These are phyloP conservation scores for Orbilia blumenaviensis DNA, from an alignment of 2,329 filamentous ascomycete genomes.

Conservation along the genomic window DNA sequence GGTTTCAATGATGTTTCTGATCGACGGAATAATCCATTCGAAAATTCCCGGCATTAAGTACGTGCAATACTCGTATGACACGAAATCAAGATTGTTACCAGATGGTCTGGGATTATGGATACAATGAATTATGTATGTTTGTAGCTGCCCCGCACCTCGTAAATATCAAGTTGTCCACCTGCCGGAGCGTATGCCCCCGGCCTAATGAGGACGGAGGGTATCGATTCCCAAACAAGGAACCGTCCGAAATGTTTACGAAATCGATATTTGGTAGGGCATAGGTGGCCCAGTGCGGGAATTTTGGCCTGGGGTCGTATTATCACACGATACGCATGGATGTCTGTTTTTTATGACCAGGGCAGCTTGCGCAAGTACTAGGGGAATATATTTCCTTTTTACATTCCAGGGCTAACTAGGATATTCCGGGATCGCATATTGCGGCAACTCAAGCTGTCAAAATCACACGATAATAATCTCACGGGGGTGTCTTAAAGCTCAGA, in stretches of 20 bases:
- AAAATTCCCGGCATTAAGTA: too few species aligned
- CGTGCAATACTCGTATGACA: too few species aligned
- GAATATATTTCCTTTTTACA: not conserved
- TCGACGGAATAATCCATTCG: too few species aligned
- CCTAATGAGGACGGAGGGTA: not conserved
- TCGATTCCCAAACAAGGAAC: not conserved
- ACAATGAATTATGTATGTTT: too few species aligned
- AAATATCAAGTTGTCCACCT: too few species aligned
- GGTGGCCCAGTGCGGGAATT: slow-evolving; percentile 32
- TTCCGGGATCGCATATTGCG: not conserved
- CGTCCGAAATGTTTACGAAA: not conserved
- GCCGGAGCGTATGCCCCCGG: slow-evolving; percentile 40
- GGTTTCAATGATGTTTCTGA: too few species aligned
- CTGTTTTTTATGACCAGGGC: not conserved
- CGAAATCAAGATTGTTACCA: too few species aligned
- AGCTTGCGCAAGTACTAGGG: not conserved
- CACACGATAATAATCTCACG: too few species aligned
- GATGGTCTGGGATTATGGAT: too few species aligned
- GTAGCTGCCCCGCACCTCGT: too few species aligned
- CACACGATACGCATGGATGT: slow-evolving; percentile 16
- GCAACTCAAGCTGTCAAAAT: not conserved
- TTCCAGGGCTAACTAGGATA: not conserved
- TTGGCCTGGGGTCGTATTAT: not conserved
- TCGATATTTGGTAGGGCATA: not conserved
- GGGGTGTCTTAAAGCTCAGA: too few species aligned